A percentile compares a stretch with the other conserved stretches of the same genome.
These are phyloP conservation scores for Pyricularia grisea DNA, from an alignment of 2,329 filamentous ascomycete species.

Conservation along the genomic window DNA sequence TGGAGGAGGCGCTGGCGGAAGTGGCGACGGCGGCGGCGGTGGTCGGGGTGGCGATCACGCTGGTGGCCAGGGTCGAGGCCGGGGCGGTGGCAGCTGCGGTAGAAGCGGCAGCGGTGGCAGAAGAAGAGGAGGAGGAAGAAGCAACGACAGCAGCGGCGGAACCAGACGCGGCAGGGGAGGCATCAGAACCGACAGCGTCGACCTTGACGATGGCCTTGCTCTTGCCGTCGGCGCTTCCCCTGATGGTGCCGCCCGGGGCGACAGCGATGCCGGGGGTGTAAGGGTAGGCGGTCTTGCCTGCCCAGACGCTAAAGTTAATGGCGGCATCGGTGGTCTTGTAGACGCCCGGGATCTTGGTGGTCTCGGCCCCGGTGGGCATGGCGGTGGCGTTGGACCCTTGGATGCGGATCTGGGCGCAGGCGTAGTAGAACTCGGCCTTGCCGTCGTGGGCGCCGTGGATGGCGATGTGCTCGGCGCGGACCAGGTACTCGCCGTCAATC, in stretches of 20 bases:
- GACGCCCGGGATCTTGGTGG: background rate
- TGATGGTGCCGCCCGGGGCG: background rate
- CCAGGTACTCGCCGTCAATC: conserved; percentile 5
- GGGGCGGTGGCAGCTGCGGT: too few species aligned
- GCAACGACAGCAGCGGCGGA: too few species aligned
- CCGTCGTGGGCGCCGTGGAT: conserved; percentile 6
- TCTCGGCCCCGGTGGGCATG: background rate
- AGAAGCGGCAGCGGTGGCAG: background rate
- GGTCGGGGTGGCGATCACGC: background rate
- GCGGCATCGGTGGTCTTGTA: background rate
- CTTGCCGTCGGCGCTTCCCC: background rate
- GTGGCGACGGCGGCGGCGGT: too few species aligned
- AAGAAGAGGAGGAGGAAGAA: too few species aligned
- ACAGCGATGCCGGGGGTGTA: background rate
- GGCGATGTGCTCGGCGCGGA: conserved; percentile 8
- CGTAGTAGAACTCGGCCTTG: conserved; percentile 7
- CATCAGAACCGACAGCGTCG: background rate
- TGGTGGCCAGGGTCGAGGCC: background rate
- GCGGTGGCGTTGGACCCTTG: background rate
- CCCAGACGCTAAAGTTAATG: background rate
- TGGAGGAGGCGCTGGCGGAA: background rate
- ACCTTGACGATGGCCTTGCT: background rate
- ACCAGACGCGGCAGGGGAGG: background rate
- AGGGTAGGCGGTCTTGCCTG: background rate
- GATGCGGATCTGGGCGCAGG: conserved; percentile 6